Base-by-base conservation (phyloP, 108 stramenopile species). In the Fragilariopsis cylindrus region DNA sequence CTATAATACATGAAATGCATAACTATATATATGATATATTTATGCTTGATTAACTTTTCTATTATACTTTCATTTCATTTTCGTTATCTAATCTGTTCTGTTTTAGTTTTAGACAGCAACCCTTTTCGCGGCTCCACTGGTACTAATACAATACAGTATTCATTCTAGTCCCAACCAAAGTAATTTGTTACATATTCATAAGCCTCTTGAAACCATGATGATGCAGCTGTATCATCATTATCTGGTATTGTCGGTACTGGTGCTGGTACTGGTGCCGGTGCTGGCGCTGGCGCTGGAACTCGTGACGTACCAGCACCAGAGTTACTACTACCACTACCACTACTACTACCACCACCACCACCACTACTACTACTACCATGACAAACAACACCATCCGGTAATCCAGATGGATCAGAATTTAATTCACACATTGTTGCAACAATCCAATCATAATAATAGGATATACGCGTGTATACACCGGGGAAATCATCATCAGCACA, bases 371-470 rank as follows among this genome's bases (percentile, higher is more conserved):
- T 13, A 52, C 9, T 52, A 52, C 13, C 50, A 13, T 2, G 9
- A 13, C 60, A 62, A 42, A 7, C 60, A 13, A 62, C 60, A n/a
- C 39, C 18, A 21, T 62, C 43, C 7, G 62, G 62, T 16, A 63
- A 42, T 4, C 62, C 62, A 8, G 56, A 62, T 16, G 69, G 63
- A 39, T 75, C 18, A 8, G 72, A 55, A 45, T 69, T 57, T 43
- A 76, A 73, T 13, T 66, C 48, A 58, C 90, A 88, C 6, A 90
- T 82, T 8, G 40, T 75, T 44, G 83, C 73, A n/a, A 75, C 66
- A 41, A 90, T 88, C 90, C 90, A 90, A 3, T 85, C 80, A 58
- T 81, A 85, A 50, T 78, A 70, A 64, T 76, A 73, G 52, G 81
- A 83, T 4, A 88, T 67, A 6, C 87, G 76, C 11, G 87, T 55